A percentile compares a stretch with the other conserved stretches of the same genome.
Evolutionary conservation across 2,329 filamentous ascomycete species (phyloP).

Genomic region (Epichloe glyceriae): DNA sequence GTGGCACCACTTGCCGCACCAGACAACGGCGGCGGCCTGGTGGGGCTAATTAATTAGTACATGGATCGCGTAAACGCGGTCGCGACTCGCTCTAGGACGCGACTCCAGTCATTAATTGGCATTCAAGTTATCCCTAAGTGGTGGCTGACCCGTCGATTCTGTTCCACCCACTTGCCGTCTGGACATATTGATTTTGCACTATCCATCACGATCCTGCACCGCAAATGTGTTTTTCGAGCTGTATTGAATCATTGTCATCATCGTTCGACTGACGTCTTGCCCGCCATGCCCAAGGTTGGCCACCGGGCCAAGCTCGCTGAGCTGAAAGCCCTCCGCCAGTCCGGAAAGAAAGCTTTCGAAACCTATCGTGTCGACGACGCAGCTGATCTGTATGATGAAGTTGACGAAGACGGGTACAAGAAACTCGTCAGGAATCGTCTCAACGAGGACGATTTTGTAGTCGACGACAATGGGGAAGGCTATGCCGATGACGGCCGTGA

Average conservation of each 20-base stretch:
- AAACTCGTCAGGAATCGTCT: slow-evolving; percentile 82
- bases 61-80: neutral
- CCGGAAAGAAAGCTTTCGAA: slow-evolving; percentile 84
- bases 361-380: slow-evolving; percentile 79
- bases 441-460: slow-evolving; percentile 93
- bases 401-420: slow-evolving; percentile 95
- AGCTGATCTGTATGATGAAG: slow-evolving; percentile 81
- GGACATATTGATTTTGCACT: neutral
- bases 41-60: no score
- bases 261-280: slow-evolving; percentile 5
- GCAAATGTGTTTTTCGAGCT: slow-evolving; percentile 1
- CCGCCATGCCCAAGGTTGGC: slow-evolving; percentile 24
- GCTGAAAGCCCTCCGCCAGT: slow-evolving; percentile 68
- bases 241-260: slow-evolving; percentile 8
- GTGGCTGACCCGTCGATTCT: neutral
- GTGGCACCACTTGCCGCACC: no score
- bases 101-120: neutral
- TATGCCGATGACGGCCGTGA: slow-evolving; percentile 95
- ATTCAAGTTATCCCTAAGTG: neutral
- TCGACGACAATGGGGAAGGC: slow-evolving; percentile 94
- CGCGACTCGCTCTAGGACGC: slow-evolving; percentile 3
- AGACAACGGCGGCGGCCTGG: no score
- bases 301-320: slow-evolving; percentile 52
- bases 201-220: neutral
- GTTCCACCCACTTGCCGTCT: neutral